phyloP scores from a whole-genome alignment of 805 yeast genomes.

The Helenozyma rhizophorensis region DNA sequence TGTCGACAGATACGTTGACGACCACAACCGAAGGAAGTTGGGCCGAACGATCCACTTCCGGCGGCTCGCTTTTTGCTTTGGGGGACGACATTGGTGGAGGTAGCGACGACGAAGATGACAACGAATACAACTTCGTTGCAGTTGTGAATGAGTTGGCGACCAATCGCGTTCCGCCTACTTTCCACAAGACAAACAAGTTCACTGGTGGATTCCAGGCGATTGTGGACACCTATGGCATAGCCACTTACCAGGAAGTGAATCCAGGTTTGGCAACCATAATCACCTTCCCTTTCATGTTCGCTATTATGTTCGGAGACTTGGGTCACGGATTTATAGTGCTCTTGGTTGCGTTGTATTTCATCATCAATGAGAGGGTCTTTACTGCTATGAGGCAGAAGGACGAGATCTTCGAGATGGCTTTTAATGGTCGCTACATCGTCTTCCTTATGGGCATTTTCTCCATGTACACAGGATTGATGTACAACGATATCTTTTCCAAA shows the following conservation, averaged over 20 bases:
- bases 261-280: conserved; percentile 72
- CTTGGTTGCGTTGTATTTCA: conserved; percentile 51
- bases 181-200: conserved; percentile 64
- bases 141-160: conserved; percentile 60
- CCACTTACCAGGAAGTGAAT: conserved; percentile 70
- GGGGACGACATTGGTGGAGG: conserved; percentile 20
- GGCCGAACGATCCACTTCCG: conserved; percentile 6
- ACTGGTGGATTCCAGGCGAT: conserved; percentile 67
- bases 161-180: conserved; percentile 67
- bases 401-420: conserved; percentile 78
- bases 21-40: conserved; percentile 6
- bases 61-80: conserved; percentile 6
- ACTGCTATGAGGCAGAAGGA: conserved; percentile 55
- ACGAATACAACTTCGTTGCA: conserved; percentile 19
- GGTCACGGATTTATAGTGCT: conserved; percentile 70
- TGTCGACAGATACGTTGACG: conserved; percentile 16
- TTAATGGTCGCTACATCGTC: conserved; percentile 63
- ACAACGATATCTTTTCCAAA: conserved; percentile 69
- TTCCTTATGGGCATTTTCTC: conserved; percentile 69
- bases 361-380: conserved; percentile 50
- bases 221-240: conserved; percentile 74
- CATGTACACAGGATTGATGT: conserved; percentile 68
- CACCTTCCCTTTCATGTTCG: conserved; percentile 79
- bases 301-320: conserved; percentile 79
- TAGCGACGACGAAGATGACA: conserved; percentile 18